These are phyloP conservation scores for Lactifluus hygrophoroides DNA, from an alignment of 768 basidiomycete genomes.

Conservation along the genomic window DNA sequence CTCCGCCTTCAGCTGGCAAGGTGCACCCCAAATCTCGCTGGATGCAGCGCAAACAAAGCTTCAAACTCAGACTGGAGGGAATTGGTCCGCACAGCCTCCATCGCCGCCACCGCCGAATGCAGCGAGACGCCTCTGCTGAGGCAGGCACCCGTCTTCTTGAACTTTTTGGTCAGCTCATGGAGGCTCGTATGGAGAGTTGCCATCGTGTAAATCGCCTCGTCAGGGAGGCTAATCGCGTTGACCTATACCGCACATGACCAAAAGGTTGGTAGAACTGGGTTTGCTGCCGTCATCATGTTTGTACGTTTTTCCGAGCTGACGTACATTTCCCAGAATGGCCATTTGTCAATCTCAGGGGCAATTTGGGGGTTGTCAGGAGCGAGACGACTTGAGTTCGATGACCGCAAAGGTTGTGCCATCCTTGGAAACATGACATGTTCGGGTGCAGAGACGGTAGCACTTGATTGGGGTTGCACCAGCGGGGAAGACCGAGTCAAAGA, in stretches of 20 bases:
- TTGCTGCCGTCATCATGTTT: neutral
- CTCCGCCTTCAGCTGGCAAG: constrained; percentile 22
- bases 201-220: constrained; percentile 55
- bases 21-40: constrained; percentile 33
- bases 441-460: neutral
- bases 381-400: neutral
- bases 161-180: constrained; percentile 65
- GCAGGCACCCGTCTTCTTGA: constrained; percentile 48
- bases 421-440: neutral
- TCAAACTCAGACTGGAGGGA: constrained; percentile 44
- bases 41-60: constrained; percentile 51
- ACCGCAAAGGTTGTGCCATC: constrained; percentile 5
- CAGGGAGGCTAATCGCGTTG: constrained; percentile 34
- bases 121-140: constrained; percentile 25
- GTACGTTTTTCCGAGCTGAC: constrained; percentile 1
- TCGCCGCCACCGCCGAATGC: constrained; percentile 25
- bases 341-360: neutral
- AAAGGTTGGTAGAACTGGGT: neutral
- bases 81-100: constrained; percentile 28
- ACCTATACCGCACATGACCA: constrained; percentile 20
- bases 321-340: neutral
- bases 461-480: neutral
- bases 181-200: constrained; percentile 70
- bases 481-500: neutral
- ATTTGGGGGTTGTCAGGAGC: neutral